Evolutionary conservation across 176 grass and related monocot genomes (phyloP), one percentile per base, ranked within the genome.

Genomic region (Phyllostachys edulis): DNA sequence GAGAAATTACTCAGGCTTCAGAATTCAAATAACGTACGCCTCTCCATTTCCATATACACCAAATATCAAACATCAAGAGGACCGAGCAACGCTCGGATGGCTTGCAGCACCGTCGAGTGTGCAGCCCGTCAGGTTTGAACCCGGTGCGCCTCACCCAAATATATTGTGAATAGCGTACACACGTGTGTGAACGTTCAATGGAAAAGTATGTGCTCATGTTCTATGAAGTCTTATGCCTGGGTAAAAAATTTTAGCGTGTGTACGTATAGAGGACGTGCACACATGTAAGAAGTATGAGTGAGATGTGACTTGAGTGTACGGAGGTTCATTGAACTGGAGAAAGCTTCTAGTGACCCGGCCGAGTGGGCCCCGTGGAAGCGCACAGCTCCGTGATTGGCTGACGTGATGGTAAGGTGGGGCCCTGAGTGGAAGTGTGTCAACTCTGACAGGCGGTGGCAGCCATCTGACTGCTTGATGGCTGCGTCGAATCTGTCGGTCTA

Each of bases 401-500:
- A 80, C 51, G 61, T 17, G 87, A 85, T 40, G 61, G 76, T 75
- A 77, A 21, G 61, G 79, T 40, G 76, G 0, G 32, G 4, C 12
- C 24, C 5, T 7, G n/a, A 60, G 55, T 44, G 24, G 59, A 60
- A 89, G 3, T 17, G 88, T 71, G 88, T 89, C 88, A 81, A 71
- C 71, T 70, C 69, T 57, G 75, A 54, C 65, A 49, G 5, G 57
- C 29, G 36, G 71, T 36, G 17, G 15, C 27, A 26, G 23, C 11
- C 9, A 24, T 21, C 8, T 69, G 65, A 73, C 46, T 5, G 69
- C 38, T 6, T 79, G 84, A 66, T 45, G 73, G 76, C 72, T 36
- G 80, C 81, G 81, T 84, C 75, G 81, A 84, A 60, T 67, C 87
- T 84, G 87, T 79, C 75, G 65, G 67, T 67, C 86, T 24, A 67